A percentile compares a stretch with the other conserved stretches of the same genome.
Evolutionary conservation across 345 rosid genomes (phyloP).

Genomic region (Moricandia arvensis): DNA sequence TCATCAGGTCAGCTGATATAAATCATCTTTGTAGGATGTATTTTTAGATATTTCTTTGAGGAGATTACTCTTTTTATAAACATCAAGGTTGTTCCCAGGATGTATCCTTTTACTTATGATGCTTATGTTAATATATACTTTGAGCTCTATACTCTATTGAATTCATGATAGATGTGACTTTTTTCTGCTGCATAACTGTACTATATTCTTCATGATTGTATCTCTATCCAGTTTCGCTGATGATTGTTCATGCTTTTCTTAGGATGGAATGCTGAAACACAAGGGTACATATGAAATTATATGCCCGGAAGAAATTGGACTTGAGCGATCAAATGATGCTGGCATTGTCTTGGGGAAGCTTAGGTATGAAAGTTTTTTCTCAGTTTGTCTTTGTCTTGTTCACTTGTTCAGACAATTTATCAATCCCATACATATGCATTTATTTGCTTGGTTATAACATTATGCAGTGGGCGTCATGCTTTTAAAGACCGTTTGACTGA

Average conservation of each 20-base stretch:
- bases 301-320: slow-evolving; percentile 85
- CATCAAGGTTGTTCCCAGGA: not conserved
- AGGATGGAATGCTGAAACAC: slow-evolving; percentile 98
- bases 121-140: not conserved
- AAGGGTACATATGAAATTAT: slow-evolving; percentile 91
- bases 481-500: slow-evolving; percentile 66
- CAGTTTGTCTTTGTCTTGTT: not conserved
- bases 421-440: not conserved
- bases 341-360: slow-evolving; percentile 95
- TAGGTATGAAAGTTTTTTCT: slow-evolving; percentile 45
- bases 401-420: slow-evolving; percentile 8
- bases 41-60: slow-evolving; percentile 7
- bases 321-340: slow-evolving; percentile 75
- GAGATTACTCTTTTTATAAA: not conserved
- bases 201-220: not conserved
- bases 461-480: slow-evolving; percentile 88
- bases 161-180: not conserved
- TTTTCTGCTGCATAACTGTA: slow-evolving; percentile 13
- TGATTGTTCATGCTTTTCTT: slow-evolving; percentile 18
- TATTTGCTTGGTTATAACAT: slow-evolving; percentile 19
- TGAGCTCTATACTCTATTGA: not conserved
- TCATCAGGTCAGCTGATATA: slow-evolving; percentile 65
- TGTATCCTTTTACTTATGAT: slow-evolving; percentile 2
- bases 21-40: not conserved
- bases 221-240: not conserved